These are phyloP conservation scores for Paspalum notatum DNA, from an alignment of 176 grass and related monocot genomes.

Conservation along the genomic window DNA sequence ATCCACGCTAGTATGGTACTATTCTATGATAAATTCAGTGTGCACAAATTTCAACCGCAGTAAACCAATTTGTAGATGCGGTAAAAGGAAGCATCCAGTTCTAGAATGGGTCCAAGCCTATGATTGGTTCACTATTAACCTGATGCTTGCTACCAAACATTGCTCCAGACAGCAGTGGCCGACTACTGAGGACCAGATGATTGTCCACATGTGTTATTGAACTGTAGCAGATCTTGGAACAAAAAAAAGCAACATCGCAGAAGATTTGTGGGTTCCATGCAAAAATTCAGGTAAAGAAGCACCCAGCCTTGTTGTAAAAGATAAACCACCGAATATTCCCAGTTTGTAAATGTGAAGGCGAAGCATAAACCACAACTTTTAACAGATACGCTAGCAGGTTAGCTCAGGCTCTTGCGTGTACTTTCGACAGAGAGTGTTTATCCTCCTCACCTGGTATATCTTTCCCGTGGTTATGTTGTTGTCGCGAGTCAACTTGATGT, in stretches of 20 bases:
- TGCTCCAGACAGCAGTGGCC: constrained; percentile 28
- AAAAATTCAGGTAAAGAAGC: constrained; percentile 41
- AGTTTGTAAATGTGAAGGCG: constrained; percentile 27
- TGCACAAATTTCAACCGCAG: background rate
- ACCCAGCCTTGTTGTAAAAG: background rate
- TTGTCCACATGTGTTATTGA: constrained; percentile 30
- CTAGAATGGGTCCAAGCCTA: background rate
- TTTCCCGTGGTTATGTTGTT: constrained; percentile 99
- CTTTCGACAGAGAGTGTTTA: constrained; percentile 28
- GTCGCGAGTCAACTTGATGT: constrained; percentile 96
- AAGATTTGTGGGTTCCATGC: constrained; percentile 53
- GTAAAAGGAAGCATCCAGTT: constrained; percentile 12
- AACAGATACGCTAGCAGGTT: constrained; percentile 15
- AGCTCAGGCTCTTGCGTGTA: background rate
- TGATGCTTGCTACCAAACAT: constrained; percentile 5
- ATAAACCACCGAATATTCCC: constrained; percentile 39
- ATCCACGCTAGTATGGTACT: background rate
- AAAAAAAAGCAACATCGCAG: constrained; percentile 33
- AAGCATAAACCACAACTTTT: constrained; percentile 36
- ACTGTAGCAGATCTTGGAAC: constrained; percentile 20
- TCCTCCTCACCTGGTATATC: constrained; percentile 83
- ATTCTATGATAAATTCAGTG: background rate
- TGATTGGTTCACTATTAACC: constrained; percentile 30
- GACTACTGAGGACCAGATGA: constrained; percentile 23
- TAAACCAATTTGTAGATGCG: constrained; percentile 12